Evolutionary conservation across 2,329 filamentous ascomycete species (phyloP), one percentile per base, ranked within the genome.

Genomic region (Xylariomycetidae sp.): DNA sequence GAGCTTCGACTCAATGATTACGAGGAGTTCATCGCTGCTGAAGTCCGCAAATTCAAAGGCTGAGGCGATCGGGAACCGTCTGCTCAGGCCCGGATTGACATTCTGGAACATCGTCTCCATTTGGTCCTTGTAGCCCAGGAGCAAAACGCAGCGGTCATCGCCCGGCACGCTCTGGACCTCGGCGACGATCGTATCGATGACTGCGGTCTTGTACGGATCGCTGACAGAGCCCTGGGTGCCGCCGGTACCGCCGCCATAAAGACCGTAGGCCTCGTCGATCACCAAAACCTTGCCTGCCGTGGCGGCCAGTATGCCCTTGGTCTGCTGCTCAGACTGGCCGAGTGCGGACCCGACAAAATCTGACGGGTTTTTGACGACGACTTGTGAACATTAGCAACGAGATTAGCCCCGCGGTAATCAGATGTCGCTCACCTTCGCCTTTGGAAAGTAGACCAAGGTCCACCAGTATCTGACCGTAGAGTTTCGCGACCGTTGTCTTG

Each of bases 201-300:
- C 80, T 1, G 77, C 80, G 0, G 66, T 71, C 51, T 76, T 82
- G 59, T 61, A 88, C 0, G 59, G 52, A 11, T 63, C 61, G 1
- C 37, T 41, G 0, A 33, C 31, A 1, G 54, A 49, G 2, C 48
- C 49, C 3, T 42, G 43, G n/a, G 17, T 6, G 3, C n/a, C 8
- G 8, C 46, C 48, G 1, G 50, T 54, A 3, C 54, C 53, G 1
- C 62, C 63, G 2, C 60, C 56, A 28, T 68, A 73, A 0, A 90
- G 64, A 20, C 78, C 77, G 42, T 90, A 89, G 0, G 85, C 85
- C 50, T 92, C 85, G 41, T 90, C 85, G 3, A 90, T 88, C 11
- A 90, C 74, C 0, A 90, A 68, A 0, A 89, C 82, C 43, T 89
- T 90, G 0, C 86, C 85, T 0, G 71, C 43, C 0, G 81, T 78